Conservation (phyloP, 169 alveolate species). For the Eimeria maxima region DNA sequence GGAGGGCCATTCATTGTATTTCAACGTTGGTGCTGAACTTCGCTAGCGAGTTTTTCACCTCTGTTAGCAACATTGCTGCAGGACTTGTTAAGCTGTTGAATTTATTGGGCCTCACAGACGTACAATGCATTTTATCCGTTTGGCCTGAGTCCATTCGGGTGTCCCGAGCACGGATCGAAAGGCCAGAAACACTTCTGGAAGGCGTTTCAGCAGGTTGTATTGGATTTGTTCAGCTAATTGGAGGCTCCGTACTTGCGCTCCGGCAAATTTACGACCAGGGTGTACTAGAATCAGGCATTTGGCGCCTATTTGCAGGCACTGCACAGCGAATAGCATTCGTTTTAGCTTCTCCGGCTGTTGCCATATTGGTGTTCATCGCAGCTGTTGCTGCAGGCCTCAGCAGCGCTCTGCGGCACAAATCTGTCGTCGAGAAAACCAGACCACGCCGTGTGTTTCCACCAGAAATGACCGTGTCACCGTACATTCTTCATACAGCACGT, state of each 20-base stretch:
- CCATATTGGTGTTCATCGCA: not conserved
- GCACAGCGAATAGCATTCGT: constrained; percentile 41
- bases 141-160: constrained; percentile 76
- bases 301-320: constrained; percentile 1
- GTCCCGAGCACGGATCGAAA: constrained; percentile 53
- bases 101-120: constrained; percentile 66
- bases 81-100: constrained; percentile 62
- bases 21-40: constrained; percentile 53
- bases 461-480: constrained; percentile 44
- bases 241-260: constrained; percentile 45
- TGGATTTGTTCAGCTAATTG: constrained; percentile 48
- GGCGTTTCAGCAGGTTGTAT: constrained; percentile 38
- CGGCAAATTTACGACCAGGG: not conserved
- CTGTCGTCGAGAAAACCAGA: constrained; percentile 21
- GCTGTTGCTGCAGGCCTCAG: constrained; percentile 70
- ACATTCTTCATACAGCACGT: constrained; percentile 44
- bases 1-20: constrained; percentile 24
- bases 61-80: constrained; percentile 52
- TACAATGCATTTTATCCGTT: constrained; percentile 36
- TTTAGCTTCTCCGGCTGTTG: not conserved
- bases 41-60: constrained; percentile 70
- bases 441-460: constrained; percentile 75
- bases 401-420: constrained; percentile 57
- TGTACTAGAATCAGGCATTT: not conserved
- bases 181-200: constrained; percentile 73